Conservation (phyloP, 805 yeast genomes). For the Torulaspora microellipsoides region DNA sequence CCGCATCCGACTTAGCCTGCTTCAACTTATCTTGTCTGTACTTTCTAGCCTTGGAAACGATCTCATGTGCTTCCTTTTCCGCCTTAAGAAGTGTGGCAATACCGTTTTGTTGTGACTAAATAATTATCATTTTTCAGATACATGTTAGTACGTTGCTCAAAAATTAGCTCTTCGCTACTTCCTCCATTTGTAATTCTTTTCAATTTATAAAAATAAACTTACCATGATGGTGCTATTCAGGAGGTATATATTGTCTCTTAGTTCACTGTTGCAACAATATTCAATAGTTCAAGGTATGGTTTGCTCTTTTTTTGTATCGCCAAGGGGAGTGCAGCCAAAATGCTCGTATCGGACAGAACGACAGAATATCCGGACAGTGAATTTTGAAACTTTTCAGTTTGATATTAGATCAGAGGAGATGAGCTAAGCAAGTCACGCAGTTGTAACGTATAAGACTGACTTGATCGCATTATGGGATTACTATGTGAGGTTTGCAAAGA, state of each 20-base stretch:
- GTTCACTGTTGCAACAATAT: too few relatives aligned
- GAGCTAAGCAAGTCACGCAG: too few relatives aligned
- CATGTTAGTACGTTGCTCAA: too few relatives aligned
- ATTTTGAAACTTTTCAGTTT: conserved; percentile 1
- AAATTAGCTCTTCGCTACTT: not conserved
- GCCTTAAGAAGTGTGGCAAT: conserved; percentile 50
- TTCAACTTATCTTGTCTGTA: conserved; percentile 74
- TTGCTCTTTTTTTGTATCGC: not conserved
- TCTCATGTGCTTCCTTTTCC: conserved; percentile 95
- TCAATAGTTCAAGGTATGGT: not conserved
- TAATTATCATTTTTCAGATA: too few relatives aligned
- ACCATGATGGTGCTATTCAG: not conserved
- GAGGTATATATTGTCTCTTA: too few relatives aligned
- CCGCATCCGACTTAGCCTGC: conserved; percentile 93
- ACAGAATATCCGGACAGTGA: not conserved
- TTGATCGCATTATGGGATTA: conserved; percentile 4
- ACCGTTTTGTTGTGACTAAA: conserved; percentile 34
- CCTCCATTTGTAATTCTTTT: too few relatives aligned
- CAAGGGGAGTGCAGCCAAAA: conserved; percentile 13
- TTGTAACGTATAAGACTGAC: too few relatives aligned
- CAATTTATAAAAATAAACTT: not conserved
- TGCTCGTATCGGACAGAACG: not conserved
- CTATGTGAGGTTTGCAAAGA: conserved; percentile 45
- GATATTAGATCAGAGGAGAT: too few relatives aligned
- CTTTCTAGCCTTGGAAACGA: conserved; percentile 88